Percentiles rank a stretch among this genome's conserved stretches.
Evolutionary conservation across 2,329 filamentous ascomycete genomes (phyloP).

Genomic region (Colletotrichum sp.): DNA sequence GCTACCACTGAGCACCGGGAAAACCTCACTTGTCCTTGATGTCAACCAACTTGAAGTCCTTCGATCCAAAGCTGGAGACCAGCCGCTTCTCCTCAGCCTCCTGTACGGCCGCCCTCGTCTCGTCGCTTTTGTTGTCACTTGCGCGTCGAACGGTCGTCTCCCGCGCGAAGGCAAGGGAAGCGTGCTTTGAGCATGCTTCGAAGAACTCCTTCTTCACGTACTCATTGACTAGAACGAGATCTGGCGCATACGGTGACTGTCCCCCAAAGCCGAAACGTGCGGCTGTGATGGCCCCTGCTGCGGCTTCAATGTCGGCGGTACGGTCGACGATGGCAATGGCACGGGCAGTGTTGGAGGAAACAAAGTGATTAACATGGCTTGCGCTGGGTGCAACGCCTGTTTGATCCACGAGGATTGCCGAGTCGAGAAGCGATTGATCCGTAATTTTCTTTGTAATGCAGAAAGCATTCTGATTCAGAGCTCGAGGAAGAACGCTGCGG

Average conservation of each 20-base stretch:
- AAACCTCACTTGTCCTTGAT: constrained; percentile 18
- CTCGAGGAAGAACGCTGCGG: neutral
- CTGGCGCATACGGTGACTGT: constrained; percentile 64
- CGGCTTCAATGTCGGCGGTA: constrained; percentile 56
- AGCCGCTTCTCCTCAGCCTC: constrained; percentile 30
- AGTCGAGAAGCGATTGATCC: neutral
- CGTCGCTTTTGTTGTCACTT: constrained; percentile 24
- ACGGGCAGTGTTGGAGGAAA: constrained; percentile 26
- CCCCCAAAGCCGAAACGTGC: constrained; percentile 62
- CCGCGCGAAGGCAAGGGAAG: constrained; percentile 37
- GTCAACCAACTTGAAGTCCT: constrained; percentile 16
- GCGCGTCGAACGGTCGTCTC: constrained; percentile 20
- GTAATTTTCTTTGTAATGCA: constrained; percentile 11
- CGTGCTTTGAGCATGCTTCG: constrained; percentile 28
- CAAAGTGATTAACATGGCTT: constrained; percentile 6
- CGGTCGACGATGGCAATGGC: constrained; percentile 66
- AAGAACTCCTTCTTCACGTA: constrained; percentile 62
- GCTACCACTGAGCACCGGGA: constrained; percentile 27
- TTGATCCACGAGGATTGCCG: constrained; percentile 13
- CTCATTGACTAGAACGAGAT: constrained; percentile 69
- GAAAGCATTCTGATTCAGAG: constrained; percentile 11
- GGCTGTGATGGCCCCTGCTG: constrained; percentile 56
- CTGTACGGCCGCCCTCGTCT: constrained; percentile 24
- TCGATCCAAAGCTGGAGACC: constrained; percentile 13
- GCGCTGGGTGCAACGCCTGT: neutral